phyloP scores from a whole-genome alignment of 257 asterid species.

The Fraxinus americana region DNA sequence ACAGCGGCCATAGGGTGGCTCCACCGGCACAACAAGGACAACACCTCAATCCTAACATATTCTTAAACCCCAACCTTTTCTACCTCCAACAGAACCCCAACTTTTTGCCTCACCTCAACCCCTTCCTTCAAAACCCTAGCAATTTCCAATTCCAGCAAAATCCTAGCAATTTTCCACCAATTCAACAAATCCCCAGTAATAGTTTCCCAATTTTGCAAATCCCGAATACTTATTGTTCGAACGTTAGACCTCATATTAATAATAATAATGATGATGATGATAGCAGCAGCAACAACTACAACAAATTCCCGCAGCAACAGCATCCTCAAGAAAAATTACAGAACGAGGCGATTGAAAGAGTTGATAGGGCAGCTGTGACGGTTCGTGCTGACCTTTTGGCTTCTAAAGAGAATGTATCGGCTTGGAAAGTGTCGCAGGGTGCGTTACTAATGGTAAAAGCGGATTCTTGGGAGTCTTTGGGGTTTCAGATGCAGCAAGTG shows the following conservation, averaged over 20 bases:
- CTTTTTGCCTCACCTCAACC: slow-evolving; percentile 32
- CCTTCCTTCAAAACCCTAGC: slow-evolving; percentile 50
- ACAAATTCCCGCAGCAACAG: slow-evolving; percentile 29
- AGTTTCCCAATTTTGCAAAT: slow-evolving; percentile 29
- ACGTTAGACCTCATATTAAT: slow-evolving; percentile 4
- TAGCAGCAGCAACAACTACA: slow-evolving; percentile 8
- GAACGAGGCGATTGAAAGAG: slow-evolving; percentile 41
- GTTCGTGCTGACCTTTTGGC: slow-evolving; percentile 53
- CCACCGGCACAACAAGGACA: slow-evolving; percentile 33
- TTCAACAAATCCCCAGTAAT: slow-evolving; percentile 32
- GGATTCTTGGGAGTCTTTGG: slow-evolving; percentile 85
- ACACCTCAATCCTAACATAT: slow-evolving; percentile 36
- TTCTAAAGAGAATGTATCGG: slow-evolving; percentile 54
- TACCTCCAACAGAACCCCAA: slow-evolving; percentile 33
- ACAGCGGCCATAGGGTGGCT: slow-evolving; percentile 34
- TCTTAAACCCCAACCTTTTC: slow-evolving; percentile 33
- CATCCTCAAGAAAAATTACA: slow-evolving; percentile 24
- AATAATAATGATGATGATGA: slow-evolving; percentile 14
- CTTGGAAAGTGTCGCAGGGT: slow-evolving; percentile 85
- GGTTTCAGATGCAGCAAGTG: slow-evolving; percentile 75
- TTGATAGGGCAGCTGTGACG: slow-evolving; percentile 59
- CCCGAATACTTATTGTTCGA: slow-evolving; percentile 23
- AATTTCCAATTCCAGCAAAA: slow-evolving; percentile 38
- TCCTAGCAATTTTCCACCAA: slow-evolving; percentile 35
- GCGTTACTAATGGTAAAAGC: slow-evolving; percentile 59